A percentile compares a stretch with the other conserved stretches of the same genome.
Evolutionary conservation across 441 rosid genomes (phyloP).

Genomic region (Erodium moschatum): DNA sequence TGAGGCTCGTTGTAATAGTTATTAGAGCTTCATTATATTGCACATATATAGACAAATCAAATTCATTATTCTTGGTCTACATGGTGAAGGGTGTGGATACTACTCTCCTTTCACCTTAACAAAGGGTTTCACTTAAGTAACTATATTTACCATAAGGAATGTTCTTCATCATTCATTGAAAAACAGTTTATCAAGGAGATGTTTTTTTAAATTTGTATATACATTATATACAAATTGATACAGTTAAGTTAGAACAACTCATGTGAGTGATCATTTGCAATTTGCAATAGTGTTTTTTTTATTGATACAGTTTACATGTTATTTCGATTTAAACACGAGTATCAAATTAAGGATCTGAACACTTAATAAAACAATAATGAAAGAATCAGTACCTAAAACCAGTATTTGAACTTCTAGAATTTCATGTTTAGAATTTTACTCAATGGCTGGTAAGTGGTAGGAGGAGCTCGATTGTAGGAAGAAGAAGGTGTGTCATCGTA

Average conservation of each 20-base stretch:
- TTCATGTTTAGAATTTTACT: slow-evolving; percentile 44
- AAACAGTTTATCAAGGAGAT: no score
- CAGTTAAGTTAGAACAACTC: no score
- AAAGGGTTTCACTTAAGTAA: background rate
- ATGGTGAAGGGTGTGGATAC: slow-evolving; percentile 4
- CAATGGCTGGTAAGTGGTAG: slow-evolving; percentile 27
- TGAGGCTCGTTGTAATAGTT: slow-evolving; percentile 10
- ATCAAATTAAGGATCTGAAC: no score
- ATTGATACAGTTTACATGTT: no score
- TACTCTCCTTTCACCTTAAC: background rate
- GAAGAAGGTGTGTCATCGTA: slow-evolving; percentile 12
- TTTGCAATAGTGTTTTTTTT: no score
- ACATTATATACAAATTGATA: no score
- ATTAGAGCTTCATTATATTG: no score
- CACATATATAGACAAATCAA: background rate
- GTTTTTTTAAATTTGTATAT: no score
- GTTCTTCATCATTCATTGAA: background rate
- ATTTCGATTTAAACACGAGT: no score
- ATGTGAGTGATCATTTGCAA: no score
- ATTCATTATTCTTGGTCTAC: slow-evolving; percentile 4
- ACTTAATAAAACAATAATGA: background rate
- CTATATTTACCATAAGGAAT: background rate
- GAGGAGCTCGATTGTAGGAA: slow-evolving; percentile 6
- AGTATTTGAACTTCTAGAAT: slow-evolving; percentile 24
- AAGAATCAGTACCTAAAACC: background rate